Conservation (phyloP, 371 early-diverging fungal species). For the Cokeromyces recurvatus region DNA sequence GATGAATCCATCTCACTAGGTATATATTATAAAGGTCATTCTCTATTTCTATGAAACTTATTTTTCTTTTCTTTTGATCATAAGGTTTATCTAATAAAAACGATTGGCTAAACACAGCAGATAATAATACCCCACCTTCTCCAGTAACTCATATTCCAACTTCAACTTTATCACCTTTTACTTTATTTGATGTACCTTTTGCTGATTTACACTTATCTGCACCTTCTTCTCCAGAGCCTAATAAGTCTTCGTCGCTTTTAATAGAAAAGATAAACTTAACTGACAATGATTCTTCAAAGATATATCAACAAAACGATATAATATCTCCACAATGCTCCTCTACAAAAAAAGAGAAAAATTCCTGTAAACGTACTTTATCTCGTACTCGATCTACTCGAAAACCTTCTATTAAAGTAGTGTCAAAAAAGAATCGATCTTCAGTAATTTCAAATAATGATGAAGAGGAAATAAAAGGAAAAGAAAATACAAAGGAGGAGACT, state of each 20-base stretch:
- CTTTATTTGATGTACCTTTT: constrained; percentile 38
- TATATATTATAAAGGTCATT: background rate
- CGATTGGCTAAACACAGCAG: constrained; percentile 14
- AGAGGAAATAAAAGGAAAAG: too few species aligned
- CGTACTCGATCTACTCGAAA: constrained; percentile 33
- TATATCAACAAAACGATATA: too few species aligned
- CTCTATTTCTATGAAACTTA: background rate
- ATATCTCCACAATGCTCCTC: too few species aligned
- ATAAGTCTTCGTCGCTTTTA: background rate
- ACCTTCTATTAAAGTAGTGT: constrained; percentile 17
- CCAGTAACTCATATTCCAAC: too few species aligned
- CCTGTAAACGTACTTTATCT: constrained; percentile 28
- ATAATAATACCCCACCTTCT: too few species aligned
- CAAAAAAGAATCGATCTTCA: constrained; percentile 24
- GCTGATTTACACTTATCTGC: constrained; percentile 34
- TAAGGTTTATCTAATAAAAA: too few species aligned
- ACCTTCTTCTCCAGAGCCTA: constrained; percentile 31
- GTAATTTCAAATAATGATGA: too few species aligned
- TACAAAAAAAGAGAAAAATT: constrained; percentile 6
- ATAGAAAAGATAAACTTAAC: constrained; percentile 6
- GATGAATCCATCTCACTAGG: constrained; percentile 15
- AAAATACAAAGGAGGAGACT: too few species aligned
- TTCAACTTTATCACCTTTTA: constrained; percentile 23
- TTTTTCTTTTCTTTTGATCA: background rate
- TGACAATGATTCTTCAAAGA: background rate